Conservation (phyloP, 352 stramenopile species). For the Globisporangium iwayamae region DNA sequence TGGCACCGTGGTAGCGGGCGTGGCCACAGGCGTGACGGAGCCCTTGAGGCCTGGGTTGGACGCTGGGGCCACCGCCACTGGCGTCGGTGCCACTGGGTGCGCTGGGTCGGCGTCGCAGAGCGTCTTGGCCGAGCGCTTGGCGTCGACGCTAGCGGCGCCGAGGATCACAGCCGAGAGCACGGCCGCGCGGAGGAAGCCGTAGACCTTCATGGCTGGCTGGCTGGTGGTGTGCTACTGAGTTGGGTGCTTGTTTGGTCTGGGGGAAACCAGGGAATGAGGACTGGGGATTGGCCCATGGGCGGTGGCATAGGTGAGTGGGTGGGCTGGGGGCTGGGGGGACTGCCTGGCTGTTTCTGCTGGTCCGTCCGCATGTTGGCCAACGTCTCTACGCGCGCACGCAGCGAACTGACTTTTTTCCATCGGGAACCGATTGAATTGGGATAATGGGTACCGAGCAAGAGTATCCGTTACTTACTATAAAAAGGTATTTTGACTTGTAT, state of each 20-base stretch:
- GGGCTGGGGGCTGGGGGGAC: neutral
- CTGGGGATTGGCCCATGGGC: neutral
- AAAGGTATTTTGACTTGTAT: neutral
- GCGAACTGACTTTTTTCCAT: constrained; percentile 8
- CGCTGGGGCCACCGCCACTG: neutral
- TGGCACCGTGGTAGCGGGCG: neutral
- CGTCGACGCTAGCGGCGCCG: constrained; percentile 4
- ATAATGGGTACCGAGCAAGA: neutral
- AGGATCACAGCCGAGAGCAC: constrained; percentile 18
- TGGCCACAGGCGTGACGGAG: neutral
- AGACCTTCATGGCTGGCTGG: constrained; percentile 19
- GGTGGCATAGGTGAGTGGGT: neutral
- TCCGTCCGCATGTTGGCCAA: neutral
- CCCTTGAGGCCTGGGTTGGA: constrained; percentile 8
- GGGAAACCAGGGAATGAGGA: constrained; percentile 13
- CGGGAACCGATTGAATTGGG: neutral
- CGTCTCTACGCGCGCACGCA: neutral
- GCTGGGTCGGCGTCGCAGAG: constrained; percentile 11
- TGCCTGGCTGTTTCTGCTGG: constrained; percentile 1
- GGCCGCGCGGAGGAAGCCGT: constrained; percentile 14
- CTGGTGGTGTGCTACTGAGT: neutral
- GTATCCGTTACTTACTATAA: neutral
- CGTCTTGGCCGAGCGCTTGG: constrained; percentile 10
- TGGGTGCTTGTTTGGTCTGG: constrained; percentile 1
- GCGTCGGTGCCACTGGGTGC: neutral